Evolutionary conservation across 768 basidiomycete species (phyloP).

Genomic region (Lactifluus echinatus): DNA sequence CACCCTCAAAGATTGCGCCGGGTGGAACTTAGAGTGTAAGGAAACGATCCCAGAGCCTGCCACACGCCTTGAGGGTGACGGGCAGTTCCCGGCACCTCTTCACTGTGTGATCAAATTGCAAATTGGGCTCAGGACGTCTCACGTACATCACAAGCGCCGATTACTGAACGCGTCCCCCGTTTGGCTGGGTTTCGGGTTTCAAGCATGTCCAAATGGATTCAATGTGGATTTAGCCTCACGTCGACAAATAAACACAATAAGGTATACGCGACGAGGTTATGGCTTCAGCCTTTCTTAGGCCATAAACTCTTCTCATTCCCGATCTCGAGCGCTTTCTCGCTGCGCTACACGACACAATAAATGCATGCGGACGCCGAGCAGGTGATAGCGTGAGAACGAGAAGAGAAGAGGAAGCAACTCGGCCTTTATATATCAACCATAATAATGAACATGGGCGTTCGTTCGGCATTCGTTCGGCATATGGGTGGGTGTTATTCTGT

Average conservation of each 20-base stretch:
- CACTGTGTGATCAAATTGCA: neutral
- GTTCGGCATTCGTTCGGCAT: neutral
- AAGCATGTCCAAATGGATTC: neutral
- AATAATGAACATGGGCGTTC: neutral
- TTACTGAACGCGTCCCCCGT: neutral
- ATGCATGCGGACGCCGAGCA: neutral
- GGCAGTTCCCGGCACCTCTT: neutral
- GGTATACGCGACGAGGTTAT: neutral
- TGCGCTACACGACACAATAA: neutral
- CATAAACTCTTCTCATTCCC: neutral
- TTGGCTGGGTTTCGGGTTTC: neutral
- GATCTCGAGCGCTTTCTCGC: conserved; percentile 2
- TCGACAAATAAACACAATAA: neutral
- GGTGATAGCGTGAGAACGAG: neutral
- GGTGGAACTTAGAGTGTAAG: neutral
- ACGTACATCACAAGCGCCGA: neutral
- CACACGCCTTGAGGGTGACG: neutral
- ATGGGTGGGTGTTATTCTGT: neutral
- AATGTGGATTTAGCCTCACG: neutral
- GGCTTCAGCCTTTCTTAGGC: neutral
- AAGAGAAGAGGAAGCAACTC: neutral
- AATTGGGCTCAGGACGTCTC: neutral
- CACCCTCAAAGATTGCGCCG: neutral
- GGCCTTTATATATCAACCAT: neutral
- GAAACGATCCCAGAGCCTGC: neutral